Evolutionary conservation across 169 alveolate genomes (phyloP).

Genomic region (Cryptosporidium bovis): DNA sequence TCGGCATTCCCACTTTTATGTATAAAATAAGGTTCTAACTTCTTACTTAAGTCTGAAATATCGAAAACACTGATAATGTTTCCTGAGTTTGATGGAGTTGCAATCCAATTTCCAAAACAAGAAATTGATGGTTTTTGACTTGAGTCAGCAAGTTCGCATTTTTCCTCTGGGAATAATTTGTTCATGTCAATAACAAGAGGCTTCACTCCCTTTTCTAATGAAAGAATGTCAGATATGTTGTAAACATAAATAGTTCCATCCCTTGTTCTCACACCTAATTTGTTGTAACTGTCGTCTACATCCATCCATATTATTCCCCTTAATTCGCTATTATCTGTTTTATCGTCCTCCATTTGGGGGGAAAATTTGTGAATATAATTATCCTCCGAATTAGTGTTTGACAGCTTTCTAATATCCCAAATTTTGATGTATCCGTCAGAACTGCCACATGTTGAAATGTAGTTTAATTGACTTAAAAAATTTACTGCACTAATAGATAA

Average conservation of each 20-base stretch:
- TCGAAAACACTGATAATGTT: conserved; percentile 12
- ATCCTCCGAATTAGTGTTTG: neutral
- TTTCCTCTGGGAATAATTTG: neutral
- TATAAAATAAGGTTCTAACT: conserved; percentile 13
- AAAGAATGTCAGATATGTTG: conserved; percentile 35
- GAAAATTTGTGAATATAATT: conserved; percentile 1
- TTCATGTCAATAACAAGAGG: conserved; percentile 11
- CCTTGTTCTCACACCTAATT: conserved; percentile 59
- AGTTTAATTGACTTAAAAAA: conserved; percentile 22
- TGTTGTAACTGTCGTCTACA: conserved; percentile 22
- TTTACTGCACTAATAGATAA: conserved; percentile 60
- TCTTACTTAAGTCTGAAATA: neutral
- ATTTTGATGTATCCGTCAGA: conserved; percentile 45
- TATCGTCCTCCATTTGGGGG: conserved; percentile 35
- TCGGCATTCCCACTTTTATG: neutral
- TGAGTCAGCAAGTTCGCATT: conserved; percentile 25
- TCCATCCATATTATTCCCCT: conserved; percentile 72
- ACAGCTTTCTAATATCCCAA: conserved; percentile 58
- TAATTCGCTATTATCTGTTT: neutral
- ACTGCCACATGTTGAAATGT: conserved; percentile 55
- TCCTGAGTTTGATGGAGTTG: conserved; percentile 64
- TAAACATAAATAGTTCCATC: conserved; percentile 24
- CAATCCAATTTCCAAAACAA: conserved; percentile 44
- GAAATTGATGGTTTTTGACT: conserved; percentile 64
- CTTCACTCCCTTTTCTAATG: neutral